Evolutionary conservation across 23 red algal species (phyloP).

Genomic region (Gracilaria domingensis): DNA sequence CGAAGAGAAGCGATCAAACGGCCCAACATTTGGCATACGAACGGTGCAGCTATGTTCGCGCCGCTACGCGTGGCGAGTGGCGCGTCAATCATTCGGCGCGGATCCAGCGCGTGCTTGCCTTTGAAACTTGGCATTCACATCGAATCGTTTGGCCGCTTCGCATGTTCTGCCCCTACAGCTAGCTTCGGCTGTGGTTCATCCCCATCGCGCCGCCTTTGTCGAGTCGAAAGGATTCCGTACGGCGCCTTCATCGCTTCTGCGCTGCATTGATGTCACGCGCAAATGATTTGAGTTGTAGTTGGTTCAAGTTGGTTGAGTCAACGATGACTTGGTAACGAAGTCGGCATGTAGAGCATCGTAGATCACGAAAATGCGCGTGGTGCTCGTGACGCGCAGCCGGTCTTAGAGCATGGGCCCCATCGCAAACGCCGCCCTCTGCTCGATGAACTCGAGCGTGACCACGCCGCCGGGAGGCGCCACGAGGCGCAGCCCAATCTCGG

Average conservation of each 20-base stretch:
- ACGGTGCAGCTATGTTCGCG: not conserved
- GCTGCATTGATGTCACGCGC: too few species aligned
- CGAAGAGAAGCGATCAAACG: too few species aligned
- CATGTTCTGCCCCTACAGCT: not conserved
- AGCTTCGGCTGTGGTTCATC: too few species aligned
- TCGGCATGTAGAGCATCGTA: too few species aligned
- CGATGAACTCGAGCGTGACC: not conserved
- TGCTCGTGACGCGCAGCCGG: too few species aligned
- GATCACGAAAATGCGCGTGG: too few species aligned
- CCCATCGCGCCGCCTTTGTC: not conserved
- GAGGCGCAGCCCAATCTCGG: not conserved
- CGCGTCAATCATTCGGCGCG: not conserved
- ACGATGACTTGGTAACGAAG: too few species aligned
- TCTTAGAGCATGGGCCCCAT: too few species aligned
- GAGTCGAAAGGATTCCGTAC: not conserved
- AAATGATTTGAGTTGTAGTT: too few species aligned
- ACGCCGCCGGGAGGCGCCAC: not conserved
- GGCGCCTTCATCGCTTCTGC: not conserved
- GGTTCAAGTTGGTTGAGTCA: too few species aligned
- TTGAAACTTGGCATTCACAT: not conserved
- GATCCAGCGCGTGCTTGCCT: not conserved
- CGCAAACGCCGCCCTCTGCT: not conserved
- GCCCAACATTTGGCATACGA: not conserved
- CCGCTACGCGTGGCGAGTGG: slow-evolving; percentile 7
- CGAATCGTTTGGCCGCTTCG: not conserved